Base-by-base conservation (phyloP, 768 basidiomycete genomes). In the Panaeolus papilionaceus region DNA sequence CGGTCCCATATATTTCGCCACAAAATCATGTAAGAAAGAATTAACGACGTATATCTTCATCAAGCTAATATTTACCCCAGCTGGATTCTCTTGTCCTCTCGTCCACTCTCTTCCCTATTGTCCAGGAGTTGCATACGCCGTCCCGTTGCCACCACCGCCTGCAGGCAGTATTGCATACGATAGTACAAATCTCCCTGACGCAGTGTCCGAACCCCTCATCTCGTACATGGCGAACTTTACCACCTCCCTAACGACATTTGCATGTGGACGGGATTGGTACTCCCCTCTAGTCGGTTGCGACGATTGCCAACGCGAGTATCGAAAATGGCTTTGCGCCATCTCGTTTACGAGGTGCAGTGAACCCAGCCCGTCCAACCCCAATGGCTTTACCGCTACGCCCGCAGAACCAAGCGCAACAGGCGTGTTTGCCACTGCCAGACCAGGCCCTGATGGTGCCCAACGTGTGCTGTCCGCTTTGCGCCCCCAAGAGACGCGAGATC, bases 231-330 rank as follows among this genome's bases (percentile, higher is more conserved):
- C 88, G 62, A 93, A 94, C 78, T 94, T 96, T 77, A 91, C 93
- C 0, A 83, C 84, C 0, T 84, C 87, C 20, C 86, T 96, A 9
- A 83, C 85, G 38, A 92, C 91, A 3, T 87, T 89, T 68, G 86
- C 93, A 1, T 96, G 95, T 74, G 92, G 92, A 18, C 85, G 92
- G 37, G 93, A 95, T 73, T 73, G 82, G 65, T 96, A 94, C 79
- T 94, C 92, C 6, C 91, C 92, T 0, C 77, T 95, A 23, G 87
- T 92, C 33, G 86, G 88, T 3, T 96, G 95, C 73, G 83, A 85
- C 14, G 90, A 92, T 75, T 96, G 94, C 72, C 86, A 90, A 69
- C 76, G 77, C 23, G 88, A 87, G 26, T 96, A 96, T 75, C 85
- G 91, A 39, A 81, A 79, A 39, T 96, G 93, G 93, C 84, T 92